Conservation (phyloP, 108 stramenopile genomes). For the Skeletonema tropicum region DNA sequence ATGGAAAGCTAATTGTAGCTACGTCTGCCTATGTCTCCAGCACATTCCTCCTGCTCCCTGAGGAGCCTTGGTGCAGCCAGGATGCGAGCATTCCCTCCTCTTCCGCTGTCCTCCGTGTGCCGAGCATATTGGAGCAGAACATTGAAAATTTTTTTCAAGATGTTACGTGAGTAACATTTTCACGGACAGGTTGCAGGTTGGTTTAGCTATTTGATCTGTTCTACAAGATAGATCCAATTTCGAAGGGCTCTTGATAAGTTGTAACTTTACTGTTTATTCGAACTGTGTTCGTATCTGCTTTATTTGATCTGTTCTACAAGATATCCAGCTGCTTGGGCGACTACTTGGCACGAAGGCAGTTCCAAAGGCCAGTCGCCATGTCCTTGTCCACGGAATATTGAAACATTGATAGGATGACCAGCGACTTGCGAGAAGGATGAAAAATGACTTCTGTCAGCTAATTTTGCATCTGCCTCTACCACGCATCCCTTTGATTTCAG, state of each 20-base stretch:
- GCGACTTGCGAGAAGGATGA: conserved; percentile 30
- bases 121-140: too few species aligned
- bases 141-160: too few species aligned
- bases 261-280: neutral
- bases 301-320: conserved; percentile 31
- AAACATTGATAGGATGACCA: conserved; percentile 55
- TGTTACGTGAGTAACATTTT: too few species aligned
- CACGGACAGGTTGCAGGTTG: too few species aligned
- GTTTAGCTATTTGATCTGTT: too few species aligned
- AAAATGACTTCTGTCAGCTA: conserved; percentile 46
- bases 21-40: too few species aligned
- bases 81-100: too few species aligned
- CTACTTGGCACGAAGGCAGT: conserved; percentile 18
- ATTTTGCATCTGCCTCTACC: conserved; percentile 47
- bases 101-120: too few species aligned
- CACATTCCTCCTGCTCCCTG: too few species aligned
- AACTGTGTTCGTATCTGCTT: too few species aligned
- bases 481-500: conserved; percentile 63
- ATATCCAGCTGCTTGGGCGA: conserved; percentile 40
- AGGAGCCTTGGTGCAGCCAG: too few species aligned
- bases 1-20: too few species aligned
- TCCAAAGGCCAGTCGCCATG: conserved; percentile 67
- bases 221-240: conserved; percentile 21
- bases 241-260: conserved; percentile 26
- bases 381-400: conserved; percentile 63